Percentiles rank a stretch among this genome's conserved stretches.
Conservation (phyloP, 768 basidiomycete genomes). For the Lyophyllum decastes region DNA sequence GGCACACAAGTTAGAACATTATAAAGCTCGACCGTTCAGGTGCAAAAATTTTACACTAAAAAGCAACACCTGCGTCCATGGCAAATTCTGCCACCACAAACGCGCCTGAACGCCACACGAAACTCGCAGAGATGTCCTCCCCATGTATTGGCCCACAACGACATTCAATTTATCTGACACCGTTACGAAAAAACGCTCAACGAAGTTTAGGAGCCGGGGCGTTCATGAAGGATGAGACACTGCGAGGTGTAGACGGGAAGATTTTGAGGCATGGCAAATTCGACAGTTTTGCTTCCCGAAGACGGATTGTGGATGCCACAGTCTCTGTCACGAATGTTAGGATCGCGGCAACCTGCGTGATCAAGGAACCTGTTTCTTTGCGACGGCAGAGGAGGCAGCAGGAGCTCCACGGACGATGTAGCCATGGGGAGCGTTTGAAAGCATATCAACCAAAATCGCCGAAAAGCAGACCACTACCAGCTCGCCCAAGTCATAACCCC, state of each 20-base stretch:
- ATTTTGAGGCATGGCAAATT: constrained; percentile 4
- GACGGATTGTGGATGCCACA: background rate
- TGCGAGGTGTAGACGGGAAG: constrained; percentile 8
- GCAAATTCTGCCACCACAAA: constrained; percentile 19
- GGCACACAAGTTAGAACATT: background rate
- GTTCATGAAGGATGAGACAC: constrained; percentile 16
- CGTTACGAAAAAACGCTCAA: background rate
- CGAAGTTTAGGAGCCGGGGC: constrained; percentile 12
- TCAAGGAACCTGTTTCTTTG: background rate
- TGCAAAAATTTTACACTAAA: background rate
- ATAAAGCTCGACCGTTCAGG: background rate
- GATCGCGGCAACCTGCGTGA: background rate
- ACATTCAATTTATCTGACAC: background rate
- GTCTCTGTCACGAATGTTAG: background rate
- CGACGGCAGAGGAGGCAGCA: background rate
- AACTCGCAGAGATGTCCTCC: background rate
- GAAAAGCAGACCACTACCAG: background rate
- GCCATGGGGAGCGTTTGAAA: background rate
- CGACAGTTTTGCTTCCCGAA: background rate
- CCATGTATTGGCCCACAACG: background rate
- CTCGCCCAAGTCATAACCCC: background rate
- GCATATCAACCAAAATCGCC: background rate
- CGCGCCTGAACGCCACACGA: constrained; percentile 8
- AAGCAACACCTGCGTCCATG: background rate
- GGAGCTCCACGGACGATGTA: background rate